A percentile compares a stretch with the other conserved stretches of the same genome.
These are phyloP conservation scores for Picea glauca DNA, from an alignment of 75 land plant genomes.

Conservation along the genomic window DNA sequence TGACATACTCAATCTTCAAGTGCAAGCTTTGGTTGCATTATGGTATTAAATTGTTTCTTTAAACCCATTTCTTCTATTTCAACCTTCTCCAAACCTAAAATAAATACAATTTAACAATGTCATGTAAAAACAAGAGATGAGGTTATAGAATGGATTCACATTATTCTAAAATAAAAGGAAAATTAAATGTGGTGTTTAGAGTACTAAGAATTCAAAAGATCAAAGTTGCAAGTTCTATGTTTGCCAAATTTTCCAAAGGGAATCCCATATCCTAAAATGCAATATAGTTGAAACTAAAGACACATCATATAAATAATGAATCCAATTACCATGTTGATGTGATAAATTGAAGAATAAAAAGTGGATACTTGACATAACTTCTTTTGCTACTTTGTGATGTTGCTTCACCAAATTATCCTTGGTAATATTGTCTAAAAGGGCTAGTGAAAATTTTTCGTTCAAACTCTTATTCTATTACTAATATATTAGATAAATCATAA, in stretches of 20 bases:
- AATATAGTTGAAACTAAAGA: background rate
- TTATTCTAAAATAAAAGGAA: background rate
- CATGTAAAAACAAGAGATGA: background rate
- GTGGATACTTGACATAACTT: constrained; percentile 76
- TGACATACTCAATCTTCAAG: constrained; percentile 38
- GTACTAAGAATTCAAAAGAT: background rate
- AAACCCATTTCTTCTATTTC: constrained; percentile 53
- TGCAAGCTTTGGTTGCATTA: constrained; percentile 40
- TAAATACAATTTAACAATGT: background rate
- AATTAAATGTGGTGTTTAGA: background rate
- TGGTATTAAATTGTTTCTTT: constrained; percentile 60
- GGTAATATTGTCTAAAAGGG: constrained; percentile 47
- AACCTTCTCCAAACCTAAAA: constrained; percentile 87
- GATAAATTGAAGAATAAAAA: background rate
- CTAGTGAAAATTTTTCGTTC: constrained; percentile 63
- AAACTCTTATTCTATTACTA: no score
- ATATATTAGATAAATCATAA: no score
- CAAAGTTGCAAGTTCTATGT: background rate
- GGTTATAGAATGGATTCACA: background rate
- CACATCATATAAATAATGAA: background rate
- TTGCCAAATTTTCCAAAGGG: background rate
- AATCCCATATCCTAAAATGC: background rate
- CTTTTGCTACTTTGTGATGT: constrained; percentile 87
- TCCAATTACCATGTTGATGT: background rate
- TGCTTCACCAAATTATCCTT: constrained; percentile 84